These are phyloP conservation scores for Lichtheimia ornata DNA, from an alignment of 371 early-diverging fungal species.

Conservation along the genomic window DNA sequence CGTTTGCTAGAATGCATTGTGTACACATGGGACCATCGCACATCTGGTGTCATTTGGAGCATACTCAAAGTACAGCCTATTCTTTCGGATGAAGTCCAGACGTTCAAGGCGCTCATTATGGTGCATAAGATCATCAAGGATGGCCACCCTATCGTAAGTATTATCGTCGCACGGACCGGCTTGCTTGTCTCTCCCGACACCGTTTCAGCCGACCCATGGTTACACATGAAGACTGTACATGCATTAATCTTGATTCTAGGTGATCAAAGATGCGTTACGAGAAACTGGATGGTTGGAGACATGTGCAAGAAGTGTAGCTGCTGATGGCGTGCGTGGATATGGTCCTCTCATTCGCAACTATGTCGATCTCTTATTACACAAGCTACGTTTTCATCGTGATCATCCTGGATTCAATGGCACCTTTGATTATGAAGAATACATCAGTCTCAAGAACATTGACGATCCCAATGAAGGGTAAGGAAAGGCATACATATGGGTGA, in stretches of 20 bases:
- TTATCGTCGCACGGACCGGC: slow-evolving; percentile 1
- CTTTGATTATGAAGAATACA: slow-evolving; percentile 97
- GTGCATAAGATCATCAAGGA: slow-evolving; percentile 95
- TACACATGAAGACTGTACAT: not conserved
- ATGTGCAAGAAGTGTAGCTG: slow-evolving; percentile 64
- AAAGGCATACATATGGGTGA: not conserved
- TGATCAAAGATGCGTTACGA: slow-evolving; percentile 75
- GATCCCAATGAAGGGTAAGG: slow-evolving; percentile 96
- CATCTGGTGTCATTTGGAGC: slow-evolving; percentile 85
- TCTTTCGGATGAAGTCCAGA: slow-evolving; percentile 89
- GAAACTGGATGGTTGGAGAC: slow-evolving; percentile 71
- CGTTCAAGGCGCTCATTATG: slow-evolving; percentile 93
- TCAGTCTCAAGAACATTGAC: slow-evolving; percentile 88
- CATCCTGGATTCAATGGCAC: slow-evolving; percentile 94
- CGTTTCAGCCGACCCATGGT: not conserved
- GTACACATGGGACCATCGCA: slow-evolving; percentile 94
- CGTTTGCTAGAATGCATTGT: slow-evolving; percentile 72
- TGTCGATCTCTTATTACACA: slow-evolving; percentile 83
- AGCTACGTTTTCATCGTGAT: slow-evolving; percentile 88
- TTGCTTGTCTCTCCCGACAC: not conserved
- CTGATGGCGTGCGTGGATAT: slow-evolving; percentile 76
- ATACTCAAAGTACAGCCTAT: slow-evolving; percentile 86
- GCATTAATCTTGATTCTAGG: slow-evolving; percentile 36
- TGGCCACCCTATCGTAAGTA: slow-evolving; percentile 81
- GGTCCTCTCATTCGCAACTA: slow-evolving; percentile 90